phyloP scores from a whole-genome alignment of 495 filamentous ascomycete species.

The Penicillium argentinense region DNA sequence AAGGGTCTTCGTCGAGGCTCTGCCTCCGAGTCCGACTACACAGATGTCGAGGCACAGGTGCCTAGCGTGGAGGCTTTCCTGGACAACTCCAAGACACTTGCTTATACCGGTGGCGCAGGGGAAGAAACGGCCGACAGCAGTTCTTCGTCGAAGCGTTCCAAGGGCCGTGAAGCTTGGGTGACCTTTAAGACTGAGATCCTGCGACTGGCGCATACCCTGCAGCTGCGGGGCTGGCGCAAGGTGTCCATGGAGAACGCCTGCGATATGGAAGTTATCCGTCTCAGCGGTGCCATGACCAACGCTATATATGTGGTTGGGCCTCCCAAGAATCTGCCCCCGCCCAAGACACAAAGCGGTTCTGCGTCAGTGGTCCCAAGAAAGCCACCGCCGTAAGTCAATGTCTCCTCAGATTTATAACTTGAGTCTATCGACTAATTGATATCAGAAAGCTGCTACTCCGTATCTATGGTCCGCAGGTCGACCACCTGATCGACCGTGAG shows the following conservation, averaged over 20 bases:
- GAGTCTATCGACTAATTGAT: constrained; percentile 11
- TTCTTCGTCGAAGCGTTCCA: constrained; percentile 44
- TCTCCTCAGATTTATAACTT: neutral
- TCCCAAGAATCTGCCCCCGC: constrained; percentile 54
- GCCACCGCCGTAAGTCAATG: constrained; percentile 52
- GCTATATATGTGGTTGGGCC: constrained; percentile 92
- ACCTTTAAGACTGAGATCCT: constrained; percentile 89
- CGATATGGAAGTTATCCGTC: constrained; percentile 76
- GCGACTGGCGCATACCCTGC: constrained; percentile 82
- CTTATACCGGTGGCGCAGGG: constrained; percentile 63
- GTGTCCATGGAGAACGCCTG: constrained; percentile 69
- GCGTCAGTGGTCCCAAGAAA: constrained; percentile 41
- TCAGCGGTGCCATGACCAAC: constrained; percentile 95
- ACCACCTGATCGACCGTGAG: constrained; percentile 92
- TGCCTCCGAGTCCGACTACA: constrained; percentile 78
- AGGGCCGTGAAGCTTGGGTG: constrained; percentile 72
- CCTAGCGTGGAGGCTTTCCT: constrained; percentile 76
- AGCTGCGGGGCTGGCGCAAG: constrained; percentile 84
- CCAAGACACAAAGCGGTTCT: constrained; percentile 36
- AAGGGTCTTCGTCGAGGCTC: constrained; percentile 43
- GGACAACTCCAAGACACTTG: constrained; percentile 85
- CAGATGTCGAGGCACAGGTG: constrained; percentile 68
- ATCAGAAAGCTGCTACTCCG: constrained; percentile 79
- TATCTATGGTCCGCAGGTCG: constrained; percentile 93
- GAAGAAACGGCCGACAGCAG: constrained; percentile 35